phyloP scores from a whole-genome alignment of 1,284 basidiomycete species.

The Xanthoconium separans region DNA sequence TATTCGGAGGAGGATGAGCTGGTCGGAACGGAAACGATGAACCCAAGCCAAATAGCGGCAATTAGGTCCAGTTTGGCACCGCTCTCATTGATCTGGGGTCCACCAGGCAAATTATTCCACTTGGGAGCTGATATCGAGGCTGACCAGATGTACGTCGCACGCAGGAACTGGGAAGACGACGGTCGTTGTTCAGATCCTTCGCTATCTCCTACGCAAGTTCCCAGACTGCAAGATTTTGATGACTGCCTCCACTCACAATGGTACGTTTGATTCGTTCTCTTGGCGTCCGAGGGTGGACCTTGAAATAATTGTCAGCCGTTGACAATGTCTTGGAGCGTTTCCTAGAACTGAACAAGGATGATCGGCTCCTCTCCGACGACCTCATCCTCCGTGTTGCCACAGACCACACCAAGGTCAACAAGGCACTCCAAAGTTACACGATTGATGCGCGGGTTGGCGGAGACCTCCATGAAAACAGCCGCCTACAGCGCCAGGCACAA shows the following conservation, averaged over 20 bases:
- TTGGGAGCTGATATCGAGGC: not conserved
- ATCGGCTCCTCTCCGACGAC: constrained; percentile 46
- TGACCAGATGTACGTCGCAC: not conserved
- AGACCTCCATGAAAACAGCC: constrained; percentile 58
- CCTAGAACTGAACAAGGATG: constrained; percentile 42
- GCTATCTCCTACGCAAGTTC: constrained; percentile 40
- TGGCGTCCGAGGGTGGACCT: not conserved
- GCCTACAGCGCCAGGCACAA: constrained; percentile 55
- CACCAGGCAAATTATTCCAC: constrained; percentile 45
- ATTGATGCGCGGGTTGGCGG: constrained; percentile 60
- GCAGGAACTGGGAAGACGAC: constrained; percentile 69
- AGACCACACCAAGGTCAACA: constrained; percentile 58
- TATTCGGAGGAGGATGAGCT: constrained; percentile 17
- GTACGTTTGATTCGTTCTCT: constrained; percentile 28
- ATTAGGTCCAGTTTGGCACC: constrained; percentile 41
- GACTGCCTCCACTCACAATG: constrained; percentile 69
- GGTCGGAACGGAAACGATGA: constrained; percentile 36
- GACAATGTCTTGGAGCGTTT: constrained; percentile 69
- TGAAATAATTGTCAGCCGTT: constrained; percentile 44
- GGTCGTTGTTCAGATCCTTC: constrained; percentile 60
- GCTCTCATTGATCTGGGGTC: constrained; percentile 63
- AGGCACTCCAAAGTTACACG: constrained; percentile 54
- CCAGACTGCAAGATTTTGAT: constrained; percentile 52
- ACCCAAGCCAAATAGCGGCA: constrained; percentile 52
- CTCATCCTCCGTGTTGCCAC: constrained; percentile 64